Conservation (phyloP, 2,329 filamentous ascomycete species). For the Pyrenochaeta sp. region DNA sequence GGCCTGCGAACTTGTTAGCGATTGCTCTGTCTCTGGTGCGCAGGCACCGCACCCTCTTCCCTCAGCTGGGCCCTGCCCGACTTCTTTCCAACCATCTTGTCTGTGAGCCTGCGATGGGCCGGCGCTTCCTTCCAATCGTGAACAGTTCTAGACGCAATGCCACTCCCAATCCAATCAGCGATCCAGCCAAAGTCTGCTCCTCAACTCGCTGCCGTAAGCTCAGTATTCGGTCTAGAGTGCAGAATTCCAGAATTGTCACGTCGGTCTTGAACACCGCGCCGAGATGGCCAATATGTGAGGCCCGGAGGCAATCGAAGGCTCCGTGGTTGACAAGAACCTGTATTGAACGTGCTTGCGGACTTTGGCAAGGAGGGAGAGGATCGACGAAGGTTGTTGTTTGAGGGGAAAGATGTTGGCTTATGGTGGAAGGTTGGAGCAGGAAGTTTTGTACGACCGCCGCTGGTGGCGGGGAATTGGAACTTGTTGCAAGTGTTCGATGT, state of each 20-base stretch:
- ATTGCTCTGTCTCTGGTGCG: background rate
- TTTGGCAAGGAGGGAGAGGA: background rate
- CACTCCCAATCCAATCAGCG: conserved; percentile 18
- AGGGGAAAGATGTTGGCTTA: background rate
- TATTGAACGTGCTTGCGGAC: background rate
- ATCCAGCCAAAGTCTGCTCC: conserved; percentile 13
- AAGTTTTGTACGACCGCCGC: background rate
- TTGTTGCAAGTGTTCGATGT: conserved; percentile 13
- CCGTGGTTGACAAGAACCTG: background rate
- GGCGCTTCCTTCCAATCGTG: conserved; percentile 1
- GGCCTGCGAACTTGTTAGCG: conserved; percentile 65
- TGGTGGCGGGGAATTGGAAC: conserved; percentile 8
- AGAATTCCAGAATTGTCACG: background rate
- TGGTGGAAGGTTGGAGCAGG: background rate
- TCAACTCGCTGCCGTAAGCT: background rate
- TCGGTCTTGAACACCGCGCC: background rate
- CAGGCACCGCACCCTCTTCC: conserved; percentile 61
- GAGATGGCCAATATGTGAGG: background rate
- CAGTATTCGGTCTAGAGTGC: background rate
- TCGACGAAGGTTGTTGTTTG: background rate
- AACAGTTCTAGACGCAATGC: conserved; percentile 10
- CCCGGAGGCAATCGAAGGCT: background rate
- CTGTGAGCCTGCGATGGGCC: background rate
- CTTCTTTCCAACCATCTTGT: conserved; percentile 70
- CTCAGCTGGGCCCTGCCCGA: conserved; percentile 68